Base-by-base conservation (phyloP, 345 rosid genomes). In the Rhodomyrtus tomentosa region DNA sequence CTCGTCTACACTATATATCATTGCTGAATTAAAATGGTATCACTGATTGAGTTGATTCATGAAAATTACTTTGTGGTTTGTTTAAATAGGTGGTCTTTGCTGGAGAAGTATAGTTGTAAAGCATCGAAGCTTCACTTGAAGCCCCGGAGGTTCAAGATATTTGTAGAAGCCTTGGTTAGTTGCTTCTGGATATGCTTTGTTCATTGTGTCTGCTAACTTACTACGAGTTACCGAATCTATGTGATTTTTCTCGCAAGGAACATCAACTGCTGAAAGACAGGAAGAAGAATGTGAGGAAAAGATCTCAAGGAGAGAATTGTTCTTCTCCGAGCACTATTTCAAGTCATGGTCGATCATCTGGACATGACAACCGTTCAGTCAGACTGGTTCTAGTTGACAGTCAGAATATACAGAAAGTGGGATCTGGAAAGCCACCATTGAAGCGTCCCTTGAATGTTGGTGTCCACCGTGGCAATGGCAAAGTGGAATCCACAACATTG, bases 91-190 rank as follows among this genome's bases (percentile, higher is more conserved):
- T 98, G 99, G 99, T 95, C 99, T 87, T 91, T 98, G 86, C 90
- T 98, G 90, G 99, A 96, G 89, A 98, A 96, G 88, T 94, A 98
- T 88, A 96, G 98, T 88, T 98, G 98, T 90, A 96, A 95, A 92
- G 99, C 99, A 87, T 98, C 99, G 86, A 98, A 98, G 91, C 99
- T 98, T 91, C 99, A 96, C 89, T 88, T 95, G 83, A 98, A 95
- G 91, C 99, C 99, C 4, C 93, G 99, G 84, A 93, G 99, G 89
- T 96, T 95, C 87, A 98, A 98, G 91, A 88, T 95, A 86, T 98
- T 98, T 89, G 72, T 96, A 87, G 99, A 98, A 88, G 96, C 99
- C 83, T 91, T 98, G 99, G 99, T 98, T 84, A 93, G 99, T 92
- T 84, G 56, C 40, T 68, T 18, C 73, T 16, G 36, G 52, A 24